phyloP scores from a whole-genome alignment of 805 yeast species.

The Saccharomycopsis sp. region DNA sequence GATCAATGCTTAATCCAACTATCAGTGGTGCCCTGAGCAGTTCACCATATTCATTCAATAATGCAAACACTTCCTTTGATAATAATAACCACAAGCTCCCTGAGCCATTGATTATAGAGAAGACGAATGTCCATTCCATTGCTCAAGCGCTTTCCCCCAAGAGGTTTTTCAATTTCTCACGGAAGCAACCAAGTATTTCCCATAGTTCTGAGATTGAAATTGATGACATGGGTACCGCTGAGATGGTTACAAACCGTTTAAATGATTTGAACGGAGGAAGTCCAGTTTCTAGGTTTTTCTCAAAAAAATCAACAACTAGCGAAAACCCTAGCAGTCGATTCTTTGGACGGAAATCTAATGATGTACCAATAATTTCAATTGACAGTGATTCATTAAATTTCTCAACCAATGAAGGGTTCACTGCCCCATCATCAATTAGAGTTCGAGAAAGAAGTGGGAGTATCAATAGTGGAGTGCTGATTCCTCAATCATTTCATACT shows the following conservation, averaged over 20 bases:
- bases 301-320: no score
- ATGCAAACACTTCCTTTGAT: not conserved
- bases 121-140: slow-evolving; percentile 7
- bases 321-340: slow-evolving; percentile 11
- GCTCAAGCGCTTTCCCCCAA: slow-evolving; percentile 18
- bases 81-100: not conserved
- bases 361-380: not conserved
- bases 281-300: no score
- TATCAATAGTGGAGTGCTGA: slow-evolving; percentile 18
- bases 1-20: no score
- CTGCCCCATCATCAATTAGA: slow-evolving; percentile 6
- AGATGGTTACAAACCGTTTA: slow-evolving; percentile 12
- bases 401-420: not conserved
- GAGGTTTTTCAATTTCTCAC: slow-evolving; percentile 12
- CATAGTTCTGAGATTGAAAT: not conserved
- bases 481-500: slow-evolving; percentile 20
- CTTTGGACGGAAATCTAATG: slow-evolving; percentile 7
- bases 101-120: not conserved
- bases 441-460: slow-evolving; percentile 20
- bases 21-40: no score
- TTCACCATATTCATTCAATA: no score
- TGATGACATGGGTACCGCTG: slow-evolving; percentile 7
- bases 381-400: not conserved
- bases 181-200: slow-evolving; percentile 10
- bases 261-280: no score